phyloP scores from a whole-genome alignment of 202 grass and related monocot species.

The Saccharum hybrid region DNA sequence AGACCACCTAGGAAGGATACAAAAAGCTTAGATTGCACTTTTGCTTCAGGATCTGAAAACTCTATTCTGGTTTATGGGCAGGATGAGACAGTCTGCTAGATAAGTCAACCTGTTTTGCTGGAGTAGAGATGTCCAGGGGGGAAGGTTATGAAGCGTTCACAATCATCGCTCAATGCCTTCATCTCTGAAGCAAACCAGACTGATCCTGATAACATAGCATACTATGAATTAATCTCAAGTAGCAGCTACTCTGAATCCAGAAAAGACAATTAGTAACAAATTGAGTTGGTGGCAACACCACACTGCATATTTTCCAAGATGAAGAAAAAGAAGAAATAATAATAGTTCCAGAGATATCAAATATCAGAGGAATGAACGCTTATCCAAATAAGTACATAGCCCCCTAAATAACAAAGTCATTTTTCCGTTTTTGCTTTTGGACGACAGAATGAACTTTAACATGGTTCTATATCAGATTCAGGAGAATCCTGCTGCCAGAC shows the following conservation, averaged over 20 bases:
- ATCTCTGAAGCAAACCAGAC: conserved; percentile 99
- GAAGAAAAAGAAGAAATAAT: background rate
- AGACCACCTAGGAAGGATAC: conserved; percentile 59
- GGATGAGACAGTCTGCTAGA: conserved; percentile 11
- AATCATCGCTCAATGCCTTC: conserved; percentile 98
- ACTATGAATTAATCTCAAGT: conserved; percentile 25
- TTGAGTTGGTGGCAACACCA: background rate
- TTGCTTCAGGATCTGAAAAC: conserved; percentile 17
- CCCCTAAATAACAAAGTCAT: background rate
- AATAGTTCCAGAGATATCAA: conserved; percentile 7
- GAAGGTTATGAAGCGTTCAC: conserved; percentile 89
- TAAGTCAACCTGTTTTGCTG: conserved; percentile 84
- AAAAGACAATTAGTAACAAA: background rate
- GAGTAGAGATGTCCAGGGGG: conserved; percentile 98
- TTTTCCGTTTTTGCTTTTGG: background rate
- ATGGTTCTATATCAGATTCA: background rate
- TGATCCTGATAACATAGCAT: conserved; percentile 71
- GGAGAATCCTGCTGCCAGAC: background rate
- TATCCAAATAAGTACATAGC: background rate
- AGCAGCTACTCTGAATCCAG: background rate
- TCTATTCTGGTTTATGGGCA: background rate
- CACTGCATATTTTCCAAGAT: background rate
- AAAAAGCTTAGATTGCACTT: conserved; percentile 21
- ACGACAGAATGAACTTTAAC: background rate
- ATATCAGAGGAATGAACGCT: background rate